Conservation (phyloP, 306 rosid species). For the Crataegus laevigata region DNA sequence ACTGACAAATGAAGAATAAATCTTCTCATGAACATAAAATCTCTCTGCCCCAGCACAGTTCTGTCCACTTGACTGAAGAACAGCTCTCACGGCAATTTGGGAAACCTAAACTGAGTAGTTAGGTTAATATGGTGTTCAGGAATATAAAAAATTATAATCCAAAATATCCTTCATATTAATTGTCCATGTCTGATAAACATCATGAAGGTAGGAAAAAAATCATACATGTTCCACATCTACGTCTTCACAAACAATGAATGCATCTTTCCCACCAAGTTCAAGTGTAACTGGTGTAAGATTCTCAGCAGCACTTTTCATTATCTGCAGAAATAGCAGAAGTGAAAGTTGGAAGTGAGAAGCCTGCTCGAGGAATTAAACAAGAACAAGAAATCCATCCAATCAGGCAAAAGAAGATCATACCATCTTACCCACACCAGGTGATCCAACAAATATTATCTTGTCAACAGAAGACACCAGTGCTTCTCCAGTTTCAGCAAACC, state of each 20-base stretch:
- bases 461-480: conserved; percentile 89
- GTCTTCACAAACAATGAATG: conserved; percentile 91
- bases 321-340: conserved; percentile 42
- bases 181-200: conserved; percentile 6
- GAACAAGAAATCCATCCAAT: conserved; percentile 4
- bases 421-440: conserved; percentile 94
- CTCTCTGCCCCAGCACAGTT: conserved; percentile 99
- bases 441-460: conserved; percentile 91
- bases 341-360: not conserved
- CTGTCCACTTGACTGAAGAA: conserved; percentile 93
- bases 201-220: not conserved
- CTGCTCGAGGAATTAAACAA: not conserved
- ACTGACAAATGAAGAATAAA: conserved; percentile 68
- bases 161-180: conserved; percentile 3
- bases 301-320: conserved; percentile 87
- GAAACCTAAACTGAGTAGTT: conserved; percentile 56
- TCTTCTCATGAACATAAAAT: conserved; percentile 72
- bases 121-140: not conserved
- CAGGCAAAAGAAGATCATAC: conserved; percentile 47
- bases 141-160: not conserved
- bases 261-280: conserved; percentile 99
- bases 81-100: conserved; percentile 87
- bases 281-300: conserved; percentile 83
- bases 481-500: conserved; percentile 97
- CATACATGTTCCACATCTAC: conserved; percentile 84